A percentile compares a stretch with the other conserved stretches of the same genome.
These are phyloP conservation scores for Diutina sp. DNA, from an alignment of 1,139 yeast genomes.

Conservation along the genomic window DNA sequence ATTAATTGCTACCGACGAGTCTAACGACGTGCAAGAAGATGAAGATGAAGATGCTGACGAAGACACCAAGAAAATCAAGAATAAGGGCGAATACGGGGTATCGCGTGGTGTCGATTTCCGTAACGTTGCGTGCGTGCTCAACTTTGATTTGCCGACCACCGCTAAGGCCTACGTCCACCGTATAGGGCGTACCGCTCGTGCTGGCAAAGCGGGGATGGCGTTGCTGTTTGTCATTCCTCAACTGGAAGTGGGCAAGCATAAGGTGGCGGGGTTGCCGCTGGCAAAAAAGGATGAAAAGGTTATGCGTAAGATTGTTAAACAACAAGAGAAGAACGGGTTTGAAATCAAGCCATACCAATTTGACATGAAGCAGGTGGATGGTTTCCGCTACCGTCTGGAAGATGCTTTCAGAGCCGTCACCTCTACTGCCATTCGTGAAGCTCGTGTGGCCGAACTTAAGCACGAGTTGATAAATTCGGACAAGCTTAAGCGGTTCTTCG, in stretches of 20 bases:
- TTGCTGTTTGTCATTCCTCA: constrained; percentile 81
- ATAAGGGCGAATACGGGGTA: constrained; percentile 71
- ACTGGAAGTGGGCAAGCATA: constrained; percentile 83
- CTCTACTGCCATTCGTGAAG: constrained; percentile 80
- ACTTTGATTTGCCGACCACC: constrained; percentile 87
- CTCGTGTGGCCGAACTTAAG: constrained; percentile 81
- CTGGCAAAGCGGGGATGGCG: constrained; percentile 92
- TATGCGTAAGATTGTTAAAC: constrained; percentile 59
- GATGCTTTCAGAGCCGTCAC: constrained; percentile 97
- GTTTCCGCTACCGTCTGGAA: constrained; percentile 92
- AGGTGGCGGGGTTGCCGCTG: constrained; percentile 55
- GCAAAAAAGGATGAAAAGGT: constrained; percentile 83
- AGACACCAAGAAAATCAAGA: constrained; percentile 14
- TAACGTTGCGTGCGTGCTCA: constrained; percentile 91
- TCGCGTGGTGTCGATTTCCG: constrained; percentile 95
- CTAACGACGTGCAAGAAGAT: constrained; percentile 31
- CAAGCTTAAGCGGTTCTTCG: constrained; percentile 86
- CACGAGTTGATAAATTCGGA: constrained; percentile 82
- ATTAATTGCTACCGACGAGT: constrained; percentile 91
- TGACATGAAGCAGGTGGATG: constrained; percentile 87
- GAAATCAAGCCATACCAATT: constrained; percentile 77
- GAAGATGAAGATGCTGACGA: constrained; percentile 7
- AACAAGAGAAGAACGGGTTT: constrained; percentile 63
- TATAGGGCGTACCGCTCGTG: constrained; percentile 96
- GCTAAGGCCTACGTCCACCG: constrained; percentile 89